A percentile compares a stretch with the other conserved stretches of the same genome.
These are phyloP conservation scores for Trichosporon ovoides DNA, from an alignment of 1,284 basidiomycete genomes.

Conservation along the genomic window DNA sequence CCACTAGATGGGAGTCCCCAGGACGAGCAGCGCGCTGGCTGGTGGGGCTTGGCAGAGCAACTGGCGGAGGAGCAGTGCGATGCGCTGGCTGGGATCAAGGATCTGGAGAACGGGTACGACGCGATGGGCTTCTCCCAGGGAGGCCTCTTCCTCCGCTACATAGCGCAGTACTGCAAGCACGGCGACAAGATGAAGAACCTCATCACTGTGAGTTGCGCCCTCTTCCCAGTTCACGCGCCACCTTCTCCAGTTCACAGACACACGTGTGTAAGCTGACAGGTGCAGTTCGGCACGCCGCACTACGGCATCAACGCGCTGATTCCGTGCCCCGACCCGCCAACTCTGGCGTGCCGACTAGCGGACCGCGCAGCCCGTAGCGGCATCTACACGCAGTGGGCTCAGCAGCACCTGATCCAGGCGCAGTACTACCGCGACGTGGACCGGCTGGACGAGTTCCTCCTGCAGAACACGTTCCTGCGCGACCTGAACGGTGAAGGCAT, in stretches of 20 bases:
- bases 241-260: too few species aligned
- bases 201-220: constrained; percentile 63
- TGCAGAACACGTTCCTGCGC: constrained; percentile 55
- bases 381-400: constrained; percentile 77
- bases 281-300: constrained; percentile 51
- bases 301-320: constrained; percentile 47
- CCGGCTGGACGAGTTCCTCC: constrained; percentile 66
- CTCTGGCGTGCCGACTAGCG: constrained; percentile 64
- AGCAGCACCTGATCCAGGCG: constrained; percentile 76
- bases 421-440: constrained; percentile 88
- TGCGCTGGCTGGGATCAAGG: constrained; percentile 6
- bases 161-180: constrained; percentile 73
- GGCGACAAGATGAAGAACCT: constrained; percentile 72
- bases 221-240: too few species aligned
- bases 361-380: constrained; percentile 65
- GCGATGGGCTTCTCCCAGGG: constrained; percentile 91
- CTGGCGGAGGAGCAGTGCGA: constrained; percentile 22
- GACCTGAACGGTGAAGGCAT: constrained; percentile 42
- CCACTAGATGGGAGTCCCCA: constrained; percentile 57
- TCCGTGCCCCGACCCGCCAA: constrained; percentile 46
- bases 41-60: constrained; percentile 47
- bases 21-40: constrained; percentile 71
- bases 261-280: too few species aligned
- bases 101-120: constrained; percentile 56
- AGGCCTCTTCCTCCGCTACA: constrained; percentile 86